These are phyloP conservation scores for Triticum urartu DNA, from an alignment of 176 grass and related monocot genomes.

Conservation along the genomic window DNA sequence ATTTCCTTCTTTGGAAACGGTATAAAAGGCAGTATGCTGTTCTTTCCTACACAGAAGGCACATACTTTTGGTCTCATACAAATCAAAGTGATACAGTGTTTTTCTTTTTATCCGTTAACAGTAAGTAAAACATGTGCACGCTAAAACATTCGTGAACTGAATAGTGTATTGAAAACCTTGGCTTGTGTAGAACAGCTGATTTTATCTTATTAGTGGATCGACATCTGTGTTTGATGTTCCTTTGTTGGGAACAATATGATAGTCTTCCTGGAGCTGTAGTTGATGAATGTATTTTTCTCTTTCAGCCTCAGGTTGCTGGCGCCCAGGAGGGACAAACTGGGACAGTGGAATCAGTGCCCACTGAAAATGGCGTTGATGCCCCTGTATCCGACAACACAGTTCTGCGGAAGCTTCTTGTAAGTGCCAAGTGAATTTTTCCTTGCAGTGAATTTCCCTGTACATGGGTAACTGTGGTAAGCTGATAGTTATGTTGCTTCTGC, in stretches of 20 bases:
- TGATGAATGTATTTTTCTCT: slow-evolving; percentile 24
- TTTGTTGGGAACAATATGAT: neutral
- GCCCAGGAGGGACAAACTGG: slow-evolving; percentile 34
- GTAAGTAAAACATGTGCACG: neutral
- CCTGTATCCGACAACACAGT: slow-evolving; percentile 53
- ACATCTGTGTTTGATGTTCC: neutral
- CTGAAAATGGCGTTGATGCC: slow-evolving; percentile 37
- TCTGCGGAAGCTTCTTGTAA: slow-evolving; percentile 96
- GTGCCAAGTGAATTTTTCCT: slow-evolving; percentile 29
- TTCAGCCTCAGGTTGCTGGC: slow-evolving; percentile 33
- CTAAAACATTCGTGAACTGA: neutral
- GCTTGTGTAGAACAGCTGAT: neutral
- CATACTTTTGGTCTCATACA: neutral
- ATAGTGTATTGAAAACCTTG: neutral
- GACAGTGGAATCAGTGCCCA: slow-evolving; percentile 36
- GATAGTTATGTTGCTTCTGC: slow-evolving; percentile 15
- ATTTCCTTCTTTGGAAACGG: neutral
- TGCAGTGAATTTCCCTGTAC: slow-evolving; percentile 3
- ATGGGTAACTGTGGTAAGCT: neutral
- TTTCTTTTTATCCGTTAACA: neutral
- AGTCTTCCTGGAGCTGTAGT: neutral
- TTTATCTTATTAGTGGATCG: neutral
- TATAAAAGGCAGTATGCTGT: neutral
- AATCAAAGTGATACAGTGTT: neutral
- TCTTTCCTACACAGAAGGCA: neutral